Evolutionary conservation across 2,329 filamentous ascomycete genomes (phyloP).

Genomic region (Nigrospora osmanthi): DNA sequence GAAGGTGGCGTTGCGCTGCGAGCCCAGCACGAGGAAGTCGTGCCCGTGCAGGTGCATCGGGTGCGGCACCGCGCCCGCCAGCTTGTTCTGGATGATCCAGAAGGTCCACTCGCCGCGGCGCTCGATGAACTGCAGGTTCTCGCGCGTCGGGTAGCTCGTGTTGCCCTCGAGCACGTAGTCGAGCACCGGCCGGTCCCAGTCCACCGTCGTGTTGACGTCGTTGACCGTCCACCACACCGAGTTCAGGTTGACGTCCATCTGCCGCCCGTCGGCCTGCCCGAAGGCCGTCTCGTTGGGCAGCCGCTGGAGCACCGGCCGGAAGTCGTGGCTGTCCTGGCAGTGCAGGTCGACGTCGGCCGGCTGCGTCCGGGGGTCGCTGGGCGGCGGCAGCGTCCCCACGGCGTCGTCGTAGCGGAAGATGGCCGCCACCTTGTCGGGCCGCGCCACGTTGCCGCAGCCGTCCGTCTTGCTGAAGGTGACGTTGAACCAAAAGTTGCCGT

Average conservation of each 20-base stretch:
- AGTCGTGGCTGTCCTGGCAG: slow-evolving; percentile 13
- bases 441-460: background rate
- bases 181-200: slow-evolving; percentile 21
- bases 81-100: slow-evolving; percentile 15
- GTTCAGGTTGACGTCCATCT: slow-evolving; percentile 1
- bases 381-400: too few species aligned
- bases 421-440: slow-evolving; percentile 19
- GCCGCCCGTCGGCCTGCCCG: background rate
- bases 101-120: slow-evolving; percentile 11
- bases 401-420: slow-evolving; percentile 30
- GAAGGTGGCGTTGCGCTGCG: slow-evolving; percentile 4
- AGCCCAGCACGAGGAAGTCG: slow-evolving; percentile 21
- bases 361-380: too few species aligned
- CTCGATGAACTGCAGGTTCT: slow-evolving; percentile 9
- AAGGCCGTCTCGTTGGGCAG: slow-evolving; percentile 17
- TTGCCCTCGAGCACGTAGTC: slow-evolving; percentile 14
- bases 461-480: slow-evolving; percentile 15
- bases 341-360: too few species aligned
- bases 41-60: slow-evolving; percentile 22
- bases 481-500: slow-evolving; percentile 34
- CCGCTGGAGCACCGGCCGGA: slow-evolving; percentile 14
- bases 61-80: slow-evolving; percentile 7
- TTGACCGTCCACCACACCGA: slow-evolving; percentile 6
- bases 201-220: slow-evolving; percentile 9
- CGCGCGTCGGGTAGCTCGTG: slow-evolving; percentile 6